Evolutionary conservation across 106 monocot genomes (phyloP).

Genomic region (Phalaenopsis equestris): DNA sequence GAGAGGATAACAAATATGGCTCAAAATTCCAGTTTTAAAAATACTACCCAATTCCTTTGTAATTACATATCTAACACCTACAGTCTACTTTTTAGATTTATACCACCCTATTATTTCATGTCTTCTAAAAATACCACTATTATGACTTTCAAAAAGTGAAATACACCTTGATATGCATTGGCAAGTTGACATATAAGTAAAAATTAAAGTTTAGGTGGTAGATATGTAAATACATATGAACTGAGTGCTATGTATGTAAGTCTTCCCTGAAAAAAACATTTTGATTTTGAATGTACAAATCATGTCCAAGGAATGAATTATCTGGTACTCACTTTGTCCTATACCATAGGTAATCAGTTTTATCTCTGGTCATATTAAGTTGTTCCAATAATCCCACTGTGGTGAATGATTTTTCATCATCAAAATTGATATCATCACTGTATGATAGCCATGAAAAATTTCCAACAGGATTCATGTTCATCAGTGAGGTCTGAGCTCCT

Average conservation of each 20-base stretch:
- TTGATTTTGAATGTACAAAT: neutral
- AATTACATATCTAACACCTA: too few relatives aligned
- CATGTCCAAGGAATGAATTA: neutral
- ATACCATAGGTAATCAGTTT: conserved; percentile 94
- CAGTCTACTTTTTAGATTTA: too few relatives aligned
- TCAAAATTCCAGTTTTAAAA: neutral
- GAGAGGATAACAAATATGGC: neutral
- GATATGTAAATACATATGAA: too few relatives aligned
- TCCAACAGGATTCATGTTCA: conserved; percentile 61
- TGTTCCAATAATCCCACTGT: conserved; percentile 75
- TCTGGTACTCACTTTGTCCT: conserved; percentile 72
- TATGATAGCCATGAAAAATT: conserved; percentile 73
- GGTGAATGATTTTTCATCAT: conserved; percentile 54
- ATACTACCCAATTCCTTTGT: too few relatives aligned
- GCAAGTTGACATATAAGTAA: too few relatives aligned
- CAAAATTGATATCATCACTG: conserved; percentile 39
- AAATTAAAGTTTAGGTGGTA: too few relatives aligned
- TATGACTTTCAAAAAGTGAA: too few relatives aligned
- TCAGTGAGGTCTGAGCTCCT: conserved; percentile 45
- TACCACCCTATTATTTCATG: too few relatives aligned
- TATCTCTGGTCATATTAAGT: conserved; percentile 81
- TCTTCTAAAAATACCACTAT: too few relatives aligned
- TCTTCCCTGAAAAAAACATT: neutral
- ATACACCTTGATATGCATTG: too few relatives aligned
- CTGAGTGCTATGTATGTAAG: too few relatives aligned